Base-by-base conservation (phyloP, 1,284 basidiomycete genomes). In the Singerocomus inundabilis region DNA sequence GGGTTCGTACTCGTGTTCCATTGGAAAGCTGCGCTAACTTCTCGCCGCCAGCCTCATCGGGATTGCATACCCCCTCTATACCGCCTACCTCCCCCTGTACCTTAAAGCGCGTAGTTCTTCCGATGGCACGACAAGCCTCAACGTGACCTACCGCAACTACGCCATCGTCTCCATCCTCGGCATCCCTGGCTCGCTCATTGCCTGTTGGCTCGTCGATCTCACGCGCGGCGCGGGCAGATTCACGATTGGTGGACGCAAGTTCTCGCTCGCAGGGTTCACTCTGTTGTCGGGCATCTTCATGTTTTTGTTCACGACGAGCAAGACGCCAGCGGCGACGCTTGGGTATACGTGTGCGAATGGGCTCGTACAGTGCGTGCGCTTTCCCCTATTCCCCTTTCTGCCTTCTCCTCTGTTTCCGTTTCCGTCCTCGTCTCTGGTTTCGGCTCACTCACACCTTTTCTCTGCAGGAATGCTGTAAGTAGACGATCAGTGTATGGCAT, bases 41-140 rank as follows among this genome's bases (percentile, higher is more conserved):
- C 26, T 42, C 4, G 11, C 35, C 37, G 0, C 39, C 63, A 73
- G 75, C 25, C 61, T 78, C 26, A 77, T 85, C 48, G 81, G 82
- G 25, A 73, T 83, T 6, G 81, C 81, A 2, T 85, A 81, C 60
- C 82, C 83, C 0, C 68, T 85, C 2, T 82, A 78, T 65, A 79
- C 73, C 57, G 60, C 66, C 8, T 82, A 80, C 69, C 69, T 81
- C 21, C 73, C 77, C 5, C 63, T 77, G 0, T 82, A 84, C 61
- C 74, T 85, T 34, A 64, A 64, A 24, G 63, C 70, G 18, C 72
- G 72, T 36, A 68, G 74, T 46, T 60, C 70, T 0, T 54, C 72
- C 5, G 44, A 54, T 4, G 66, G 66, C 31, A 45, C 65, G 3
- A 51, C 61, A 1, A 66, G 62, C 32, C 61, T 74, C 1, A 53